These are phyloP conservation scores for Hypomontagnella submonticulosa DNA, from an alignment of 495 filamentous ascomycete genomes.

Conservation along the genomic window DNA sequence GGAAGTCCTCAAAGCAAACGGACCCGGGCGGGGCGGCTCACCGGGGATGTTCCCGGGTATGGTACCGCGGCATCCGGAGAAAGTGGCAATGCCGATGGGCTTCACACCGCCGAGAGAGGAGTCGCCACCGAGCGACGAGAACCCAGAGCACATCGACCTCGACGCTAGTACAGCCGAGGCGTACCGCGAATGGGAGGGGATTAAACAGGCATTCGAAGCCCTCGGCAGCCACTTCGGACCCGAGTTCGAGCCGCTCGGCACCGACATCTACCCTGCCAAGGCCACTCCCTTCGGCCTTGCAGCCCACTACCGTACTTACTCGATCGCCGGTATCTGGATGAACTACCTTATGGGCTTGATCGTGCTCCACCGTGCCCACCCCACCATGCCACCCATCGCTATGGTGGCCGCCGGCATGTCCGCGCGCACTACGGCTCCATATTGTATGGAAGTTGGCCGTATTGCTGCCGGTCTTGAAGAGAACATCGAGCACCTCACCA, in stretches of 20 bases:
- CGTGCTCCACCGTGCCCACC: constrained; percentile 79
- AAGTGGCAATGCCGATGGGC: constrained; percentile 64
- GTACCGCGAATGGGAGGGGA: constrained; percentile 80
- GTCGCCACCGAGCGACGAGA: constrained; percentile 48
- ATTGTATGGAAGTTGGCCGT: constrained; percentile 79
- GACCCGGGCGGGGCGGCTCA: constrained; percentile 47
- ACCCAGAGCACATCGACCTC: constrained; percentile 58
- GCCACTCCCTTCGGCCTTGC: constrained; percentile 81
- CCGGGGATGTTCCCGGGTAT: constrained; percentile 69
- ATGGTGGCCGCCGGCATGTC: constrained; percentile 83
- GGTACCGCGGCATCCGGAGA: constrained; percentile 63
- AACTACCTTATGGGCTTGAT: constrained; percentile 86
- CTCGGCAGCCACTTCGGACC: constrained; percentile 74
- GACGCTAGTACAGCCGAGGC: constrained; percentile 74
- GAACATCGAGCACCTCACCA: constrained; percentile 63
- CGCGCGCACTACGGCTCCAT: constrained; percentile 72
- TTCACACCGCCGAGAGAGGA: constrained; percentile 61
- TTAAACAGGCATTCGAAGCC: constrained; percentile 73
- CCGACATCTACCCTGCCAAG: constrained; percentile 71
- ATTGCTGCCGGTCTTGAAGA: constrained; percentile 85
- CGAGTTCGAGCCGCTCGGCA: constrained; percentile 80
- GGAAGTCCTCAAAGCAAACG: constrained; percentile 60
- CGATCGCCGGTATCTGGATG: constrained; percentile 85
- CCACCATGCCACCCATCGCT: constrained; percentile 89
- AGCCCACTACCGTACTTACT: constrained; percentile 83